Conservation (phyloP, 148 eudicot species). For the Vaccinium macrocarpon region DNA sequence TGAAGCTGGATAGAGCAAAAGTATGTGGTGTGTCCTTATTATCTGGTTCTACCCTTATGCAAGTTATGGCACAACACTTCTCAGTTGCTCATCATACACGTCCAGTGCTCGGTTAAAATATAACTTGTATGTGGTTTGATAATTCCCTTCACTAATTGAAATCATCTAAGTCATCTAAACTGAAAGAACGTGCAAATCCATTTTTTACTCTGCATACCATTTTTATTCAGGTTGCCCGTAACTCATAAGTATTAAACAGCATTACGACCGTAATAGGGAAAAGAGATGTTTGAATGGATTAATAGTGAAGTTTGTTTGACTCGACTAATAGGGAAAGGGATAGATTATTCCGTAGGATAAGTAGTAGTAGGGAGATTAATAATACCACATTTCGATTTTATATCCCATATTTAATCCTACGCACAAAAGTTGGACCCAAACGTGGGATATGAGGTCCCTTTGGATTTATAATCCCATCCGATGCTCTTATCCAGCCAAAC, state of each 20-base stretch:
- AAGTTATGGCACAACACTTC: neutral
- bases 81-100: neutral
- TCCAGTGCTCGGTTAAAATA: neutral
- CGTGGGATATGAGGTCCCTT: neutral
- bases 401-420: neutral
- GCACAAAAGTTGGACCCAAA: neutral
- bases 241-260: neutral
- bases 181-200: neutral
- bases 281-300: neutral
- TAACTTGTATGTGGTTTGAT: neutral
- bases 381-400: neutral
- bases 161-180: neutral
- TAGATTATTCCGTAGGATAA: neutral
- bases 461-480: too few species aligned
- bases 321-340: neutral
- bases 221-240: neutral
- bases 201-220: neutral
- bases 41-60: neutral
- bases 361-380: neutral
- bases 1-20: too few species aligned
- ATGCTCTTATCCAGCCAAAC: neutral
- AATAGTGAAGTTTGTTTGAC: neutral
- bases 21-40: too few species aligned
- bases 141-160: neutral
- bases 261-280: neutral